A percentile compares a stretch with the other conserved stretches of the same genome.
These are phyloP conservation scores for Cajanus cajan DNA, from an alignment of 306 rosid genomes.

Conservation along the genomic window DNA sequence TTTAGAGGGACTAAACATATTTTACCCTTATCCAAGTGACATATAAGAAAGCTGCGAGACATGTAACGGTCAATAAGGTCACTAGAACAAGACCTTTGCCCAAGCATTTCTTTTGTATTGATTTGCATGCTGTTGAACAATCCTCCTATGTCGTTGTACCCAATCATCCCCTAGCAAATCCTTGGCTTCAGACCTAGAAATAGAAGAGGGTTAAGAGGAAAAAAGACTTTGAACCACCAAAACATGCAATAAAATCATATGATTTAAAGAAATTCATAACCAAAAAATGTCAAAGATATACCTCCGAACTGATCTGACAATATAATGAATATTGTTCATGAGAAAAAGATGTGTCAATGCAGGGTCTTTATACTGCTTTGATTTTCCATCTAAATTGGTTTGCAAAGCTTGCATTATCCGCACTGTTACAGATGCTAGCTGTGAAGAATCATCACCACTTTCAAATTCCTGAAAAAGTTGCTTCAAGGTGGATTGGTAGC, in stretches of 20 bases:
- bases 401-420: constrained; percentile 97
- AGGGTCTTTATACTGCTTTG: constrained; percentile 85
- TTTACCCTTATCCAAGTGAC: constrained; percentile 4
- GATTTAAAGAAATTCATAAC: constrained; percentile 23
- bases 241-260: constrained; percentile 18
- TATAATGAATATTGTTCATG: constrained; percentile 96
- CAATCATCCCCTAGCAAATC: constrained; percentile 98
- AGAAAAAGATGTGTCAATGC: constrained; percentile 89
- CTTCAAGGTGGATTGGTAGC: constrained; percentile 94
- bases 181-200: constrained; percentile 95
- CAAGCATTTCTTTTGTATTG: constrained; percentile 91
- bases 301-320: constrained; percentile 96
- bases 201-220: constrained; percentile 2
- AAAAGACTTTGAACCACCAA: background rate
- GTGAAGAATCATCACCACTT: constrained; percentile 63
- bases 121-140: constrained; percentile 97
- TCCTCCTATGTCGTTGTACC: constrained; percentile 92
- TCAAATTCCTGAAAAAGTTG: constrained; percentile 93
- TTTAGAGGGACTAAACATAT: no score
- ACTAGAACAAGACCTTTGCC: constrained; percentile 69
- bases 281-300: constrained; percentile 30
- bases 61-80: background rate
- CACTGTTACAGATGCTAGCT: constrained; percentile 86
- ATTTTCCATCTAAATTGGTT: constrained; percentile 90
- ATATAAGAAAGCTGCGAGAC: constrained; percentile 12